These are phyloP conservation scores for Yamadazyma sp. DNA, from an alignment of 1,139 yeast species.

Conservation along the genomic window DNA sequence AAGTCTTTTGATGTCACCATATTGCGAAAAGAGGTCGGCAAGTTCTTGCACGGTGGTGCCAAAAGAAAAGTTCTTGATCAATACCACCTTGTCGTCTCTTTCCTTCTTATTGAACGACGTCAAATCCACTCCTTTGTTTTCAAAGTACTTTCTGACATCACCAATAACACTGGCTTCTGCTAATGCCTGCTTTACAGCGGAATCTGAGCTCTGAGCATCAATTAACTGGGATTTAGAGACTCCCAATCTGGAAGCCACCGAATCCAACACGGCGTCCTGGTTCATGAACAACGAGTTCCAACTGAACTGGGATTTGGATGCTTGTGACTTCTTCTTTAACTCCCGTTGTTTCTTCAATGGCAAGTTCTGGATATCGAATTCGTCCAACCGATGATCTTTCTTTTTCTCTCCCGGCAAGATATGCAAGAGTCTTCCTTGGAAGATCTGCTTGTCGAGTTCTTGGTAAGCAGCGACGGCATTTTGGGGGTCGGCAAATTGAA, in stretches of 20 bases:
- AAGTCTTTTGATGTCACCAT: slow-evolving; percentile 77
- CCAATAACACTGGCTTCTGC: slow-evolving; percentile 97
- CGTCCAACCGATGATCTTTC: slow-evolving; percentile 78
- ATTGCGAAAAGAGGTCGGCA: slow-evolving; percentile 74
- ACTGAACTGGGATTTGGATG: slow-evolving; percentile 80
- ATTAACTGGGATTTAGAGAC: slow-evolving; percentile 78
- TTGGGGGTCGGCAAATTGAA: slow-evolving; percentile 62
- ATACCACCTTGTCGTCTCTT: slow-evolving; percentile 76
- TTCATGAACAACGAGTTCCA: slow-evolving; percentile 96
- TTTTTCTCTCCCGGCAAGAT: slow-evolving; percentile 83
- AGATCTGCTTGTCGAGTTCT: slow-evolving; percentile 79
- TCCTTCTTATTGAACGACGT: slow-evolving; percentile 69
- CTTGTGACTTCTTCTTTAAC: slow-evolving; percentile 78
- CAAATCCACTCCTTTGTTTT: slow-evolving; percentile 80
- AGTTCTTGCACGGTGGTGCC: slow-evolving; percentile 81
- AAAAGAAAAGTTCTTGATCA: slow-evolving; percentile 87
- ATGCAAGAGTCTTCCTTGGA: slow-evolving; percentile 92
- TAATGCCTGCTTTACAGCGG: slow-evolving; percentile 96
- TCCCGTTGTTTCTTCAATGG: slow-evolving; percentile 91
- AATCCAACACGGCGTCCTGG: slow-evolving; percentile 86
- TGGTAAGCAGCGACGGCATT: slow-evolving; percentile 78
- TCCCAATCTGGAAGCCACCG: slow-evolving; percentile 85
- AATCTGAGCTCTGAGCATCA: slow-evolving; percentile 81
- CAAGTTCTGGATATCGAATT: slow-evolving; percentile 82
- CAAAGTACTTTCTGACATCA: slow-evolving; percentile 85